Percentiles rank a stretch among this genome's conserved stretches.
These are phyloP conservation scores for Globisporangium viniferum DNA, from an alignment of 352 stramenopile species.

Conservation along the genomic window DNA sequence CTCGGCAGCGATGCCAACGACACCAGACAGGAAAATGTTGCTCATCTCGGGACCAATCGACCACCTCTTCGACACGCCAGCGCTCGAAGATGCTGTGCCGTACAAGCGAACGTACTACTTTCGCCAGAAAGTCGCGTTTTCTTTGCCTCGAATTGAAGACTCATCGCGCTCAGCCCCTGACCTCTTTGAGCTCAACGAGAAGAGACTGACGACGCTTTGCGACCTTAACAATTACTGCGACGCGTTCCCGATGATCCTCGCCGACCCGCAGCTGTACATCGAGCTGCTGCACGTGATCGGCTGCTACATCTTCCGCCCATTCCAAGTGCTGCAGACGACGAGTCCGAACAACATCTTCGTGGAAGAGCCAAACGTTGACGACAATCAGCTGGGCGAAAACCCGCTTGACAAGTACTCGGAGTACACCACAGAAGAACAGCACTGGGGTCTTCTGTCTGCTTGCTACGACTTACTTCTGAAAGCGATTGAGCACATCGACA, in stretches of 20 bases:
- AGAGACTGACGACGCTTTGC: slow-evolving; percentile 75
- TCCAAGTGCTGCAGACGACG: slow-evolving; percentile 41
- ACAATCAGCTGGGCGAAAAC: slow-evolving; percentile 52
- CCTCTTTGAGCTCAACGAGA: slow-evolving; percentile 85
- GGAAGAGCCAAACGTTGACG: slow-evolving; percentile 69
- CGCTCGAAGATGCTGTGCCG: slow-evolving; percentile 72
- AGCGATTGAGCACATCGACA: slow-evolving; percentile 87
- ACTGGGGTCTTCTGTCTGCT: slow-evolving; percentile 75
- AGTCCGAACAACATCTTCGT: slow-evolving; percentile 80
- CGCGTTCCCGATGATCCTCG: slow-evolving; percentile 74
- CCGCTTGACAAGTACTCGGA: slow-evolving; percentile 84
- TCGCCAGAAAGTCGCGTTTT: slow-evolving; percentile 82
- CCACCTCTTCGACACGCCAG: slow-evolving; percentile 71
- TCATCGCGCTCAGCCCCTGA: slow-evolving; percentile 38
- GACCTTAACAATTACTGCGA: slow-evolving; percentile 88
- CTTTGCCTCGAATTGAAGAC: slow-evolving; percentile 60
- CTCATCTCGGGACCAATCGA: slow-evolving; percentile 57
- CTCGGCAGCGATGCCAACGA: slow-evolving; percentile 74
- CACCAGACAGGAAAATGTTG: slow-evolving; percentile 64
- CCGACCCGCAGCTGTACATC: slow-evolving; percentile 77
- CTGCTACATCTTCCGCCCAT: slow-evolving; percentile 82
- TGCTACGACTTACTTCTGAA: slow-evolving; percentile 83
- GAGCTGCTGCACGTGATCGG: slow-evolving; percentile 79
- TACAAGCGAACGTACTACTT: slow-evolving; percentile 87
- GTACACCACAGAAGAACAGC: slow-evolving; percentile 79